phyloP scores from a whole-genome alignment of 768 basidiomycete species.

The Lactifluus volemus region DNA sequence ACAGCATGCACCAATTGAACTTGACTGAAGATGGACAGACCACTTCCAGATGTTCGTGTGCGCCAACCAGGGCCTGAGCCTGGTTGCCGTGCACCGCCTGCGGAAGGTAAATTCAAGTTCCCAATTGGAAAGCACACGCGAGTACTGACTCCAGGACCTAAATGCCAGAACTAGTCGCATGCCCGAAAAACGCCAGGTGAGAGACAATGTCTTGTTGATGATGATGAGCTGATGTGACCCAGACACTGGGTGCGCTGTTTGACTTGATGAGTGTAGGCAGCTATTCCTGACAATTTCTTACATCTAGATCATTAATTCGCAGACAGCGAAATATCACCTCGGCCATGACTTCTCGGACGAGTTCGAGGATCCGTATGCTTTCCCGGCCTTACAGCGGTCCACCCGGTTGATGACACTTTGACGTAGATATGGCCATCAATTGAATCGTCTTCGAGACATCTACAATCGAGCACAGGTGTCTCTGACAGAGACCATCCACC shows the following conservation, averaged over 20 bases:
- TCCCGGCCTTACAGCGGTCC: neutral
- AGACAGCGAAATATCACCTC: constrained; percentile 58
- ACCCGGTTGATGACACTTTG: neutral
- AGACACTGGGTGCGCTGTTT: constrained; percentile 53
- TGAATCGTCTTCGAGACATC: constrained; percentile 50
- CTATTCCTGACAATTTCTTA: neutral
- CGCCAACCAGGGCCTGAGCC: constrained; percentile 57
- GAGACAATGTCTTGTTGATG: constrained; percentile 16
- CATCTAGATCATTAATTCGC: constrained; percentile 48
- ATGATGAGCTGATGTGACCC: constrained; percentile 13
- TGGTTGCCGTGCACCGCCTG: constrained; percentile 51
- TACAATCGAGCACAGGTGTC: constrained; percentile 41
- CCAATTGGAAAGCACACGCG: neutral
- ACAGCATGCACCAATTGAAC: neutral
- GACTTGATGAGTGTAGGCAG: neutral
- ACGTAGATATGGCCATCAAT: constrained; percentile 41
- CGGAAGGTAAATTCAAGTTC: constrained; percentile 40
- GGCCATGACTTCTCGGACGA: constrained; percentile 44
- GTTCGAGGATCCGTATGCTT: constrained; percentile 56
- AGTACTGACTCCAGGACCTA: neutral
- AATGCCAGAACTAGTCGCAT: constrained; percentile 55
- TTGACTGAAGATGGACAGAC: constrained; percentile 47
- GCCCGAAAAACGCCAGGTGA: constrained; percentile 59
- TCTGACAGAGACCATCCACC: constrained; percentile 44
- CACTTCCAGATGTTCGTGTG: constrained; percentile 48